Evolutionary conservation across 306 rosid species (phyloP).

Genomic region (Dryas drummondii): DNA sequence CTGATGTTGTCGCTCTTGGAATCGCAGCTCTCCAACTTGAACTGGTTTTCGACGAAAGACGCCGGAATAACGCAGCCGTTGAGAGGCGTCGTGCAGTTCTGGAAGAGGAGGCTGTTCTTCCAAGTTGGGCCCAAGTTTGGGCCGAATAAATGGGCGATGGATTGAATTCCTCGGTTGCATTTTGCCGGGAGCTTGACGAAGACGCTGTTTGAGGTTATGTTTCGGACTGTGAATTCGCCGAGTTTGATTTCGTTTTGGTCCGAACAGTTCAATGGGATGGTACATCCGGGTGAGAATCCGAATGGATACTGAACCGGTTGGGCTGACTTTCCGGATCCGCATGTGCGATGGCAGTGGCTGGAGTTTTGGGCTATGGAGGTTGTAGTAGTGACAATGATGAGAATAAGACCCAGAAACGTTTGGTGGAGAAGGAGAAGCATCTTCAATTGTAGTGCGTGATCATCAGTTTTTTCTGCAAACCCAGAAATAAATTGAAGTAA

Average conservation of each 20-base stretch:
- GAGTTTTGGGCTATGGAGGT: conserved; percentile 28
- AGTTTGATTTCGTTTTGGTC: conserved; percentile 5
- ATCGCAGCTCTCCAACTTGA: conserved; percentile 21
- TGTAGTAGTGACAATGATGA: conserved; percentile 6
- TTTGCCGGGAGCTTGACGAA: conserved; percentile 45
- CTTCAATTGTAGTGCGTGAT: conserved; percentile 17
- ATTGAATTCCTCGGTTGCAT: conserved; percentile 46
- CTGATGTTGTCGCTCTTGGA: conserved; percentile 31
- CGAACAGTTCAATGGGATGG: conserved; percentile 42
- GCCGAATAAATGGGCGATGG: conserved; percentile 39
- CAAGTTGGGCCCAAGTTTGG: conserved; percentile 35
- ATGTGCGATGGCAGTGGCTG: conserved; percentile 20
- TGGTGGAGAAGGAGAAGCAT: conserved; percentile 17
- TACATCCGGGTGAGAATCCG: conserved; percentile 50
- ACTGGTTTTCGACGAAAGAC: conserved; percentile 27
- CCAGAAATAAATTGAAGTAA: background rate
- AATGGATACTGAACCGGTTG: conserved; percentile 52
- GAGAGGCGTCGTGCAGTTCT: conserved; percentile 28
- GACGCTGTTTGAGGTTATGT: conserved; percentile 47
- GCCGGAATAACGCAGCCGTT: conserved; percentile 46
- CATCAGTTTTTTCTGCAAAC: conserved; percentile 42
- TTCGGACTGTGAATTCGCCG: conserved; percentile 39
- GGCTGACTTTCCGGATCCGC: conserved; percentile 24
- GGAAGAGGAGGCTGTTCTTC: conserved; percentile 58
- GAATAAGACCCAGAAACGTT: conserved; percentile 15